These are phyloP conservation scores for Colletotrichum liriopes DNA, from an alignment of 2,329 filamentous ascomycete genomes.

Conservation along the genomic window DNA sequence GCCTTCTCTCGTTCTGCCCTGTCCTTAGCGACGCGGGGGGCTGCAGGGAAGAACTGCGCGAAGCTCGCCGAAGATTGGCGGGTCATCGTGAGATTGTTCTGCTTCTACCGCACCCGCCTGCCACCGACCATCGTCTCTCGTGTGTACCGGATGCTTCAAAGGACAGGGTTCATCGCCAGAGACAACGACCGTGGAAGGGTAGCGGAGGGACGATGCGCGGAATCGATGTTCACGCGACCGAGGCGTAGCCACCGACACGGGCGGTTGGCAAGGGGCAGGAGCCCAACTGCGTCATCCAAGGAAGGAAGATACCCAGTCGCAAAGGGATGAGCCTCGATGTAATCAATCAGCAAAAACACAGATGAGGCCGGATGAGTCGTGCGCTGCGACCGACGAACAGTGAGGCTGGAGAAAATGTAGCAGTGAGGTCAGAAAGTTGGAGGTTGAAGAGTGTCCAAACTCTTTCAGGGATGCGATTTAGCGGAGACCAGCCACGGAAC, in stretches of 20 bases:
- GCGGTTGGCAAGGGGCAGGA: constrained; percentile 30
- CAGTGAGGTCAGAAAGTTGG: constrained; percentile 44
- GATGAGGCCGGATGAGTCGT: constrained; percentile 20
- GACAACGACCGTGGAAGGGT: constrained; percentile 23
- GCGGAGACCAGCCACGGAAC: constrained; percentile 43
- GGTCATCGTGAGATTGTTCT: constrained; percentile 77
- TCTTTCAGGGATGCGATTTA: constrained; percentile 44
- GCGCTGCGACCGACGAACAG: constrained; percentile 40
- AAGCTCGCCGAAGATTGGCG: constrained; percentile 83
- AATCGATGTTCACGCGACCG: constrained; percentile 60
- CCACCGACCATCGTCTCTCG: constrained; percentile 71
- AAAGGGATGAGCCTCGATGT: constrained; percentile 15
- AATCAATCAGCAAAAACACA: constrained; percentile 27
- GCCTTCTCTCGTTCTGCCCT: constrained; percentile 75
- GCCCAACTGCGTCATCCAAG: constrained; percentile 37
- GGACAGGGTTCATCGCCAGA: constrained; percentile 26
- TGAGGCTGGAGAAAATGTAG: constrained; percentile 32
- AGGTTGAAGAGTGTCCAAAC: constrained; percentile 44
- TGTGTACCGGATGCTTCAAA: constrained; percentile 46
- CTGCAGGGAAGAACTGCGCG: constrained; percentile 88
- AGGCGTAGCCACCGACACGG: constrained; percentile 40
- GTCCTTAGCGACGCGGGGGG: constrained; percentile 76
- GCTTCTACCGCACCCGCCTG: constrained; percentile 67
- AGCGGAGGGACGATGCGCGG: constrained; percentile 45
- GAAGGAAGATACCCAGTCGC: constrained; percentile 32